Conservation (phyloP, 805 yeast species). For the Kodamaea fukazawae region DNA sequence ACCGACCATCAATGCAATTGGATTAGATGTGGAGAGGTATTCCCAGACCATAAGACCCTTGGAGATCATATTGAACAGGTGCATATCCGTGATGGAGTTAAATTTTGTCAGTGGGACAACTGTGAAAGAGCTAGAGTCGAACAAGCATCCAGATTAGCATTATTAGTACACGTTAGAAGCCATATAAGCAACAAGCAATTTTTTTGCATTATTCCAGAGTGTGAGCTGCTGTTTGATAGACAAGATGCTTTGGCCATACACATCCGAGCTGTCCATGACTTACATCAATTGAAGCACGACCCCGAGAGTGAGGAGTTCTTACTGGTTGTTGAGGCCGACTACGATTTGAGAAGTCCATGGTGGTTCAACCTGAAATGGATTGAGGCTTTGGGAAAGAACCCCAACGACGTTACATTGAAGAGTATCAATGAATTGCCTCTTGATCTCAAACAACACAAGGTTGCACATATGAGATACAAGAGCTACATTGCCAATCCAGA, state of each 20-base stretch:
- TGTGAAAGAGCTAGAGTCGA: neutral
- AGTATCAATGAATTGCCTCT: slow-evolving; percentile 26
- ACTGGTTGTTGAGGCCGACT: slow-evolving; percentile 30
- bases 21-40: neutral
- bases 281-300: slow-evolving; percentile 35
- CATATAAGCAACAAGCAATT: slow-evolving; percentile 70
- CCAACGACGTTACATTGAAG: slow-evolving; percentile 14
- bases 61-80: neutral
- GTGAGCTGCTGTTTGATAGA: slow-evolving; percentile 56
- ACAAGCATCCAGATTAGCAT: slow-evolving; percentile 30
- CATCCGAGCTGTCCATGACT: slow-evolving; percentile 57
- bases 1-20: slow-evolving; percentile 1
- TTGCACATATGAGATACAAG: slow-evolving; percentile 35
- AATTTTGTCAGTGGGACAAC: neutral
- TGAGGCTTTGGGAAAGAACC: slow-evolving; percentile 1
- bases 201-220: slow-evolving; percentile 61
- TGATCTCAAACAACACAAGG: slow-evolving; percentile 31
- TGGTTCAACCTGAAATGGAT: slow-evolving; percentile 27
- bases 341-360: slow-evolving; percentile 39
- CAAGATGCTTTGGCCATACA: slow-evolving; percentile 66
- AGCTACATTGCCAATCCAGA: slow-evolving; percentile 7
- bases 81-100: neutral
- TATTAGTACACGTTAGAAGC: slow-evolving; percentile 59
- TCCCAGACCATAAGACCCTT: neutral
- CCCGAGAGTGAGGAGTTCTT: slow-evolving; percentile 25